Evolutionary conservation across 2,329 filamentous ascomycete species (phyloP), one percentile per base, ranked within the genome.

Genomic region (Cladosporium cucumerinum): DNA sequence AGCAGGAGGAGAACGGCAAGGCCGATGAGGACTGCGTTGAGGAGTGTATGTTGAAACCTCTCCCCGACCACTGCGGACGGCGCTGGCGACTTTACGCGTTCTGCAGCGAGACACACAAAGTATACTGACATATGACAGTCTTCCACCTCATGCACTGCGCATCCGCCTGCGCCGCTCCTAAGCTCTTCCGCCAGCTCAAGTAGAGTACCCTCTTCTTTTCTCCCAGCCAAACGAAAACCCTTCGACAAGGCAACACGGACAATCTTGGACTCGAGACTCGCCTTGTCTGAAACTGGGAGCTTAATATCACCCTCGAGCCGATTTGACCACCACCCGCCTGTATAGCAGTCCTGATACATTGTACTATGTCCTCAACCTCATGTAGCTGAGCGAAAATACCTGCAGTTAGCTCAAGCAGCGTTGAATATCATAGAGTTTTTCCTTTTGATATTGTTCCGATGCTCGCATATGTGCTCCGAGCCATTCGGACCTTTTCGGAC

Each of bases 61-160:
- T 23, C 7, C 59, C 16, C 12, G 48, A 55, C 23, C 25, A n/a
- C 23, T 49, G 30, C 8, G 16, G 8, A 8, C 16, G 12, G 1
- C n/a, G 18, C 51, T 32, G 39, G 51, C 28, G 1, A 26, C 51
- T 32, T 32, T 11, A 11, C 16, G n/a, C 10, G 10, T 21, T 2
- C 23, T 30, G 7, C 26, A 54, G 16, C 26, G 12, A 3, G 28
- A 10, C 10, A 7, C 2, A 54, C 16, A 14, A 32, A 7, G 12
- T 3, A 10, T 64, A 64, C 61, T 64, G 54, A 64, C 61, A 21
- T n/a, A 7, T 16, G 16, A 52, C 73, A 97, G 94, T 97, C 86
- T 99, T 99, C 90, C 94, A 99, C 82, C 91, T 99, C 74, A 89
- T 91, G 74, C 95, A 98, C 86, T 99, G 95, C 84, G 92, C 94